A percentile compares a stretch with the other conserved stretches of the same genome.
These are phyloP conservation scores for Friedmanniomyces simplex DNA, from an alignment of 495 filamentous ascomycete genomes.

Conservation along the genomic window DNA sequence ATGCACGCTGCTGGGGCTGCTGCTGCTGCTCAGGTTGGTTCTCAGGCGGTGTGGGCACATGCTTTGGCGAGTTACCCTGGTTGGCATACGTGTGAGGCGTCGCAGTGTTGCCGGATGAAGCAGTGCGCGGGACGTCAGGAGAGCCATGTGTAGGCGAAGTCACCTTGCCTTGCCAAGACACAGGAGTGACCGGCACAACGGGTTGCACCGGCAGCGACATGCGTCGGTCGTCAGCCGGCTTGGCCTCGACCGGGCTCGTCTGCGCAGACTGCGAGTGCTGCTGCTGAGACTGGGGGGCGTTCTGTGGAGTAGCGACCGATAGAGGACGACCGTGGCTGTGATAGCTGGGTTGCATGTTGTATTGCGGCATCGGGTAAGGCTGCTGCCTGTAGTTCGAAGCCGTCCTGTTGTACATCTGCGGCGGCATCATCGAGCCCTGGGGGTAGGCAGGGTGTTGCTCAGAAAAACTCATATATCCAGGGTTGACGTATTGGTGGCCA, in stretches of 20 bases:
- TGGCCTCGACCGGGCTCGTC: slow-evolving; percentile 22
- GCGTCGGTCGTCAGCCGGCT: slow-evolving; percentile 25
- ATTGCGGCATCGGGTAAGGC: slow-evolving; percentile 29
- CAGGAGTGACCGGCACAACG: slow-evolving; percentile 19
- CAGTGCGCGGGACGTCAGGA: slow-evolving; percentile 7
- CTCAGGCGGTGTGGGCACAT: not conserved
- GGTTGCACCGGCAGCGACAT: slow-evolving; percentile 31
- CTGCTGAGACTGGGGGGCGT: slow-evolving; percentile 13
- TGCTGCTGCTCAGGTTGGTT: not conserved
- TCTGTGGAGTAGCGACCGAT: slow-evolving; percentile 32
- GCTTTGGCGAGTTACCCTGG: slow-evolving; percentile 4
- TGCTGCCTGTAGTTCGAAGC: slow-evolving; percentile 25
- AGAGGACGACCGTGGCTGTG: slow-evolving; percentile 30
- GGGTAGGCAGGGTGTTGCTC: slow-evolving; percentile 12
- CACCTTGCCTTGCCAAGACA: slow-evolving; percentile 18
- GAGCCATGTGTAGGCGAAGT: slow-evolving; percentile 17
- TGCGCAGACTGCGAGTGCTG: slow-evolving; percentile 9
- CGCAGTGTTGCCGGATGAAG: slow-evolving; percentile 4
- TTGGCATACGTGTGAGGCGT: not conserved
- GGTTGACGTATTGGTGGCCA: slow-evolving; percentile 32
- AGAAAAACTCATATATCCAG: slow-evolving; percentile 4
- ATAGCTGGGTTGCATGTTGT: slow-evolving; percentile 14
- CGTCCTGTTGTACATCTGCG: slow-evolving; percentile 32
- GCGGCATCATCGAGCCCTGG: slow-evolving; percentile 29
- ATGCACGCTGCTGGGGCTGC: not conserved